Base-by-base conservation (phyloP, 2,329 filamentous ascomycete genomes). In the Chaetomiaceae sp. region DNA sequence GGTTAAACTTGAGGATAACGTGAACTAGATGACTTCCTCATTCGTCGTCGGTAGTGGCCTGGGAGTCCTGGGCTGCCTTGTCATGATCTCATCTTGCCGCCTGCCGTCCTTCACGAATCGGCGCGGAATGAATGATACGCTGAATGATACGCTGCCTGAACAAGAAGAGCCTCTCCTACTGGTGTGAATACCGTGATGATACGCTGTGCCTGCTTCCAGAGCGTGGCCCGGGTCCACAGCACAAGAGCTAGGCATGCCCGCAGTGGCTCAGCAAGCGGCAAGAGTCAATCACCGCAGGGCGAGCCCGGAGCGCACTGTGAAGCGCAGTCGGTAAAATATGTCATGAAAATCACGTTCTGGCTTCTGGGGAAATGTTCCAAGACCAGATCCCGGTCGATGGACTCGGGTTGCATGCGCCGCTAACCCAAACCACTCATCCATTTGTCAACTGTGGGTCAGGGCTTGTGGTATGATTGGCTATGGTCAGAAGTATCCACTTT, bases 161-260 rank as follows among this genome's bases (percentile, higher is more conserved):
- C n/a, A n/a, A n/a, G n/a, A n/a, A n/a, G n/a, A n/a, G n/a, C n/a
- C n/a, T n/a, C n/a, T n/a, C n/a, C n/a, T n/a, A n/a, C n/a, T n/a
- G n/a, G n/a, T n/a, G n/a, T n/a, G n/a, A n/a, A n/a, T n/a, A n/a
- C n/a, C 16, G 20, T 44, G 29, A 16, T 44, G 27, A 16, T 21
- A 21, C 29, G 29, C 16, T 21, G 6, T 27, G 5, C 25, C 25
- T 27, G 25, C 25, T 9, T 30, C n/a, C n/a, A n/a, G n/a, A n/a
- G 40, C 25, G 16, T 43, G 10, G 18, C 16, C 16, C 5, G 21
- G 32, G n/a, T 16, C 48, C 48, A 38, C 48, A 32, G 32, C 40
- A 51, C 25, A 51, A 51, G 40, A 32, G n/a, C 48, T 41, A 38
- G 3, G 23, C 48, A 50, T 44, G 10, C n/a, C n/a, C n/a, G n/a